Conservation (phyloP, 352 stramenopile genomes). For the Globisporangium spinosum region DNA sequence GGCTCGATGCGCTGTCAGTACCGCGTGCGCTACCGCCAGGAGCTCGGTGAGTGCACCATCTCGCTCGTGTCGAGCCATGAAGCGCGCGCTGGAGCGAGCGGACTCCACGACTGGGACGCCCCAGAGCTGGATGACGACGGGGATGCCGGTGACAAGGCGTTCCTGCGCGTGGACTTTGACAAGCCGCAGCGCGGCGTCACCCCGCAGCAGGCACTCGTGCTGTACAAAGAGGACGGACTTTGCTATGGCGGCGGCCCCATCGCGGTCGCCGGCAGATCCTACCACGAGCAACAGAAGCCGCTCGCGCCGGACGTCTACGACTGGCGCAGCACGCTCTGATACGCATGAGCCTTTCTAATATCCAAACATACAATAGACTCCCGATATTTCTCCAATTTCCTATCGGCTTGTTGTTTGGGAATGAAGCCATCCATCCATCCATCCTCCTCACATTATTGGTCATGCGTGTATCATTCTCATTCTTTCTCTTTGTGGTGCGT, state of each 20-base stretch:
- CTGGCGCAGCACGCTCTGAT: conserved; percentile 36
- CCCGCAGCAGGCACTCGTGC: conserved; percentile 80
- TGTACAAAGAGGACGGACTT: conserved; percentile 77
- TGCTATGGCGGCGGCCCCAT: conserved; percentile 82
- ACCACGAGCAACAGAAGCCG: conserved; percentile 58
- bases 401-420: not conserved
- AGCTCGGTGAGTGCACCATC: conserved; percentile 56
- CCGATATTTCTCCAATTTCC: not conserved
- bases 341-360: not conserved
- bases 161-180: conserved; percentile 78
- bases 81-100: conserved; percentile 30
- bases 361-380: conserved; percentile 8
- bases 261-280: conserved; percentile 52
- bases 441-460: not conserved
- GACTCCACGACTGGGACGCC: conserved; percentile 50
- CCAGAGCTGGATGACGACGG: conserved; percentile 7
- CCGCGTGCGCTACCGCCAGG: conserved; percentile 78
- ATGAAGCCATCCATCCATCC: not conserved
- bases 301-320: conserved; percentile 46
- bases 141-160: conserved; percentile 19
- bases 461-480: not conserved
- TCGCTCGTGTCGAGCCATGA: conserved; percentile 48
- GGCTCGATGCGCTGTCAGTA: conserved; percentile 67
- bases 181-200: conserved; percentile 78
- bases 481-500: not conserved